Evolutionary conservation across 441 rosid species (phyloP).

Genomic region (Bruguiera hainesii): DNA sequence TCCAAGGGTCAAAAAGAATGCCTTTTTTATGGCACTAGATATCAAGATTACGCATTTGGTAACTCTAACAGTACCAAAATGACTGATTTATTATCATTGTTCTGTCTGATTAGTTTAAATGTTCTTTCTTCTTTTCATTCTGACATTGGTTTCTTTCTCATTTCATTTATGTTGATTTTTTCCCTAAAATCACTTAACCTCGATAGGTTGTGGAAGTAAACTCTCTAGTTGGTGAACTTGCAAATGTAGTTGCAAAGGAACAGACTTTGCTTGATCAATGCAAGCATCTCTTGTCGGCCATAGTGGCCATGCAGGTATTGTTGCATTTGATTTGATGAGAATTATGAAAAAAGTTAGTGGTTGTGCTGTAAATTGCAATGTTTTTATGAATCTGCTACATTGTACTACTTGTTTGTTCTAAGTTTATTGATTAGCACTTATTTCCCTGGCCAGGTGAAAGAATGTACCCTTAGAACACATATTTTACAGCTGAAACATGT

Average conservation of each 20-base stretch:
- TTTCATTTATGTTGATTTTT: neutral
- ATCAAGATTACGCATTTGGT: too few species aligned
- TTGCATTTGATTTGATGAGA: neutral
- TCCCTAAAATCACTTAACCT: neutral
- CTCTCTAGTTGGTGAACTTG: conserved; percentile 50
- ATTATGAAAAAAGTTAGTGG: neutral
- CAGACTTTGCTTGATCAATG: conserved; percentile 57
- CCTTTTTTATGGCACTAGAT: too few species aligned
- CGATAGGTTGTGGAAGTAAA: conserved; percentile 59
- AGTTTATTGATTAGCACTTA: neutral
- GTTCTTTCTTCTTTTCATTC: too few species aligned
- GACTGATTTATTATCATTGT: too few species aligned
- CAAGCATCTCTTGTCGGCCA: conserved; percentile 49
- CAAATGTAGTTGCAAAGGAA: conserved; percentile 49
- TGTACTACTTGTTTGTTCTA: too few species aligned
- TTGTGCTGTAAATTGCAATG: neutral
- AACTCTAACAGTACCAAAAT: too few species aligned
- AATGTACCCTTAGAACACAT: conserved; percentile 63
- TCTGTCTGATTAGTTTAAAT: too few species aligned
- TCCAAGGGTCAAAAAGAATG: too few species aligned
- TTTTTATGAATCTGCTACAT: neutral
- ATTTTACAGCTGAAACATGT: conserved; percentile 41
- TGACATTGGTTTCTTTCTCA: neutral
- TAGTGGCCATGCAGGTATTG: conserved; percentile 69
- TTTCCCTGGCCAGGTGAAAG: conserved; percentile 51